Base-by-base conservation (phyloP, 2,329 filamentous ascomycete genomes). In the Stromatinia cepivora region DNA sequence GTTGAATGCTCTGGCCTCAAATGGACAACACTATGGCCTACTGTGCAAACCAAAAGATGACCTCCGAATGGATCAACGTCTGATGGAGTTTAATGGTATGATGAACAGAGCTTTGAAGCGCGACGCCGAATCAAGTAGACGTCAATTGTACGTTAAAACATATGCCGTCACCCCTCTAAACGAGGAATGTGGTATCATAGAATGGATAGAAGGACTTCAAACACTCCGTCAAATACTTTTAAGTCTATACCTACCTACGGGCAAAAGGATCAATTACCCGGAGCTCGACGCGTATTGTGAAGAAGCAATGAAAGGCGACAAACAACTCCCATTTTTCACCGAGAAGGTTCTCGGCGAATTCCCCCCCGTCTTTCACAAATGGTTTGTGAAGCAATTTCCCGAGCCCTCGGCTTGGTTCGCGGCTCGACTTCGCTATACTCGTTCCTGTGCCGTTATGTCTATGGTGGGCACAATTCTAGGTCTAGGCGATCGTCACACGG, bases 1-100 rank as follows among this genome's bases (percentile, higher is more conserved):
- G 74, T 87, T 99, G 67, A 95, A 89, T 22, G 92, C 95, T 9
- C 87, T 92, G 67, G 95, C 94, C 0, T 94, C 92, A 0, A 93
- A 99, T 79, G 95, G 96, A 10, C 91, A 90, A 70, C 85, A 86
- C 25, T 99, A 99, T 79, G 92, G 92, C 73, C 87, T 99, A 10
- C 85, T 99, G 69, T 96, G 97, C 83, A 99, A 99, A 78, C 96
- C 95, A 11, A 98, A 98, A 79, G 95, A 99, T 78, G 96, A 99
- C 79, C 86, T 99, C 34, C 91, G 95, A 64, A 99, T 97, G 74
- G 96, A 99, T 76, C 94, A 98, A 79, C 92, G 95, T 65, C 88
- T 99, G 28, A 99, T 99, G 94, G 96, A 99, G 78, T 99, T 99
- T 84, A 99, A 98, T 79, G 89, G 91, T 58, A 95, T 98, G 87